These are phyloP conservation scores for peach (Prunus persica) DNA, from an alignment of 306 rosid species.

Conservation along the genomic window Prunus_persica_NCBIv2 NC_034011.1:27198001-27198500, in stretches of 20 bases:
- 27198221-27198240: slow-evolving; percentile 1
- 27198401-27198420: slow-evolving; percentile 1
- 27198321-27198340: slow-evolving; percentile 4
- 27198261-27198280: slow-evolving; percentile 87
- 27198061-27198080: not conserved
- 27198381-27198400: slow-evolving; percentile 6
- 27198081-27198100: not conserved
- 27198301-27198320: slow-evolving; percentile 52
- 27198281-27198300: slow-evolving; percentile 53
- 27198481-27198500: slow-evolving; percentile 77
- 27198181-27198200: not conserved
- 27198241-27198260: slow-evolving; percentile 32
- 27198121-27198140: not conserved
- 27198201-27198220: not conserved
- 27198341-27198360: not conserved
- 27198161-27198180: not conserved
- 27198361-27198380: not conserved
- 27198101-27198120: not conserved
- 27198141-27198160: not conserved
- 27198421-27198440: slow-evolving; percentile 15
- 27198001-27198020: not conserved
- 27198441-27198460: slow-evolving; percentile 44
- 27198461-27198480: slow-evolving; percentile 73
- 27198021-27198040: not conserved
- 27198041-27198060: not conserved